Conservation (phyloP, 2,329 filamentous ascomycete species). For the Fusarium pseudograminearum region DNA sequence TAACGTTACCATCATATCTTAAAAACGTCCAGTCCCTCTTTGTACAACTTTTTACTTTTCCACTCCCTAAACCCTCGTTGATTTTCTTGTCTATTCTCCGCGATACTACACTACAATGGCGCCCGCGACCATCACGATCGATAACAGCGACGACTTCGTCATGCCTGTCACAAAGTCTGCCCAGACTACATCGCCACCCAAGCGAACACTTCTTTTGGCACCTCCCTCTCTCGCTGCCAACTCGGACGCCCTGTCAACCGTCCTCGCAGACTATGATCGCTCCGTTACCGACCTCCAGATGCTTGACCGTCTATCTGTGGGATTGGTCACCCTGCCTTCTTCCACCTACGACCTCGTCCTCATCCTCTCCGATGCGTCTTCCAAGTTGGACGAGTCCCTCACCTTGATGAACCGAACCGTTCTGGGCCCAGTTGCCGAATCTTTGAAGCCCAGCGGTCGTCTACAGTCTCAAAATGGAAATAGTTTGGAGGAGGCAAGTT, state of each 20-base stretch:
- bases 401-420: conserved; percentile 75
- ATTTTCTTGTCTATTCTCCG: conserved; percentile 8
- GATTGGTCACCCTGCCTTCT: conserved; percentile 80
- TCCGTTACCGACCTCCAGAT: conserved; percentile 90
- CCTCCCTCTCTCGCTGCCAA: conserved; percentile 91
- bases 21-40: conserved; percentile 28
- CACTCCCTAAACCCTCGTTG: conserved; percentile 2
- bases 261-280: conserved; percentile 81
- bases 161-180: conserved; percentile 41
- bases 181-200: conserved; percentile 45
- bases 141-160: conserved; percentile 67
- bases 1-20: conserved; percentile 36
- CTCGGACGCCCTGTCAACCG: conserved; percentile 78
- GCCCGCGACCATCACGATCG: conserved; percentile 66
- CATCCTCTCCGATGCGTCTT: conserved; percentile 82
- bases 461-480: conserved; percentile 79
- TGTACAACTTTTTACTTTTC: neutral
- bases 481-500: conserved; percentile 57
- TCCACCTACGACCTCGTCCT: conserved; percentile 87
- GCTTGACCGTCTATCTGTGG: conserved; percentile 90
- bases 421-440: conserved; percentile 74
- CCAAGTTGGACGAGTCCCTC: conserved; percentile 72
- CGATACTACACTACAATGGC: conserved; percentile 56
- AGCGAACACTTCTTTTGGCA: conserved; percentile 84
- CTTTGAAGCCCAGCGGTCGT: conserved; percentile 76